Percentiles rank a stretch among this genome's conserved stretches.
Evolutionary conservation across 441 rosid genomes (phyloP).

Genomic region (Adansonia madagascariensis): DNA sequence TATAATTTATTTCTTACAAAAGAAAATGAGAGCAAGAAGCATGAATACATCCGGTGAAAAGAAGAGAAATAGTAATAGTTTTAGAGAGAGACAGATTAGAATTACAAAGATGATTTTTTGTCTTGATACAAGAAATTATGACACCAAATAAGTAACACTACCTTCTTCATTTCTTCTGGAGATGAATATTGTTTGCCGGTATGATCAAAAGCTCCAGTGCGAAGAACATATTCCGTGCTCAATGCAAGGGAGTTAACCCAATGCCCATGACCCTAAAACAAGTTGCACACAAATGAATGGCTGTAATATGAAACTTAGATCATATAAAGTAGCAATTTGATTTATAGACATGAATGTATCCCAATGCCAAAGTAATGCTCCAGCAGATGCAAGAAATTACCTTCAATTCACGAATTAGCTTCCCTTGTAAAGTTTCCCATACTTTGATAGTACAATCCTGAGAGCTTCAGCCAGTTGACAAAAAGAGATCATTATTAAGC

Average conservation of each 20-base stretch:
- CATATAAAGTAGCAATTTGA: neutral
- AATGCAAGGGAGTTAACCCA: conserved; percentile 98
- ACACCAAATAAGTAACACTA: conserved; percentile 28
- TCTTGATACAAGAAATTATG: conserved; percentile 2
- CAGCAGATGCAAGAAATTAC: conserved; percentile 40
- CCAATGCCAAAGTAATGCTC: neutral
- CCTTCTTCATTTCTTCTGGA: conserved; percentile 93
- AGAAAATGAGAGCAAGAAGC: neutral
- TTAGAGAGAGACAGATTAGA: neutral
- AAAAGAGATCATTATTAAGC: neutral
- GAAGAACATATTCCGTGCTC: conserved; percentile 95
- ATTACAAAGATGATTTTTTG: neutral
- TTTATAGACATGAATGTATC: neutral
- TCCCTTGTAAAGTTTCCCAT: conserved; percentile 98
- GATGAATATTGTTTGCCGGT: conserved; percentile 76
- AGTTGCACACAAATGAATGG: conserved; percentile 11
- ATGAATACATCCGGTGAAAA: neutral
- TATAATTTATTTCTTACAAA: neutral
- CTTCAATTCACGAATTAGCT: conserved; percentile 96
- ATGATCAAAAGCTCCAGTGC: conserved; percentile 97
- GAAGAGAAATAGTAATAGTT: neutral
- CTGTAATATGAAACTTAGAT: neutral
- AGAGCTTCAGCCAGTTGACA: conserved; percentile 54
- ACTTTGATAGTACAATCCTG: conserved; percentile 96
- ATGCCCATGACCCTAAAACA: conserved; percentile 93